These are phyloP conservation scores for Aspergillus indologenus DNA, from an alignment of 495 filamentous ascomycete species.

Conservation along the genomic window DNA sequence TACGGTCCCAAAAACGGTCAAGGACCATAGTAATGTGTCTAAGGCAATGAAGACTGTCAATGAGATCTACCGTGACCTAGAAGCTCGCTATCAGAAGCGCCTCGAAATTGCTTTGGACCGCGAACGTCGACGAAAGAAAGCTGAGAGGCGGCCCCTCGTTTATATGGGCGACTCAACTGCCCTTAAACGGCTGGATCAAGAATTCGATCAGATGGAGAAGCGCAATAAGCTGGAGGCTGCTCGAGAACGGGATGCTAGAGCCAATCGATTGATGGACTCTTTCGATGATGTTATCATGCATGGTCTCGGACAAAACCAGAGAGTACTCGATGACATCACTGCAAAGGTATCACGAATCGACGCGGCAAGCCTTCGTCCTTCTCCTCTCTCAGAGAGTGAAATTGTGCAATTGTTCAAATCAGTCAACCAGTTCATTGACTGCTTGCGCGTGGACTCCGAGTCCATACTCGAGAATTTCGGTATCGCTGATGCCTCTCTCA, in stretches of 20 bases:
- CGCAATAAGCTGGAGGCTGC: constrained; percentile 50
- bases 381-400: constrained; percentile 37
- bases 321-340: constrained; percentile 48
- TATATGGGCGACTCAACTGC: constrained; percentile 48
- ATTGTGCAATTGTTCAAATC: constrained; percentile 47
- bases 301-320: constrained; percentile 51
- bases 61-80: constrained; percentile 44
- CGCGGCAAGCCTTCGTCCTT: constrained; percentile 28
- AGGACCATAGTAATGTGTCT: constrained; percentile 37
- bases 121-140: constrained; percentile 51
- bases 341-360: constrained; percentile 39
- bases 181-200: constrained; percentile 48
- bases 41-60: constrained; percentile 48
- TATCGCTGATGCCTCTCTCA: constrained; percentile 47
- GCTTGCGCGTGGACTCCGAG: constrained; percentile 47
- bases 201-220: constrained; percentile 53
- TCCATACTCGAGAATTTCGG: constrained; percentile 49
- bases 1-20: constrained; percentile 30
- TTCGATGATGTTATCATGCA: constrained; percentile 53
- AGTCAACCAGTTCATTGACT: constrained; percentile 37
- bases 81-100: constrained; percentile 49
- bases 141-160: constrained; percentile 49
- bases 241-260: constrained; percentile 47
- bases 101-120: constrained; percentile 51
- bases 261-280: constrained; percentile 52